Evolutionary conservation across 441 rosid genomes (phyloP), one percentile per base, ranked within the genome.

Genomic region (Dalechampia spathulata): DNA sequence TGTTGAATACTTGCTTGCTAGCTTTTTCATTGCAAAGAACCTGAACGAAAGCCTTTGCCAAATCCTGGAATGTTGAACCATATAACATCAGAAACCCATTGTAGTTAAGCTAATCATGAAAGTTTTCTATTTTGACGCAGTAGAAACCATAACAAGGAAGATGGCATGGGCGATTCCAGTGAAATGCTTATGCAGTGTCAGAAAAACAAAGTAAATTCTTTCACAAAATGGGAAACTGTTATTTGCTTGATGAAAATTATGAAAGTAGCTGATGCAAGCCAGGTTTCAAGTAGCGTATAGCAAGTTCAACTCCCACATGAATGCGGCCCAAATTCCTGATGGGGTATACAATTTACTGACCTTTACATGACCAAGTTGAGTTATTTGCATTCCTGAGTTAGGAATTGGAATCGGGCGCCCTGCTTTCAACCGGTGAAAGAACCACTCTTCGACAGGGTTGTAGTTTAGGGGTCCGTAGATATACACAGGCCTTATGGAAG

Each of bases 401-500:
- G 97, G 99, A 49, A 92, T 77, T 19, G 96, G 96, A 68, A 89
- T 86, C 0, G 99, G 97, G 48, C 95, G 94, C 37, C 94, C 96
- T 0, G 94, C 94, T 70, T 92, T 89, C 65, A 92, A 73, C 44
- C 96, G 75, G 76, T 89, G 99, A 62, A 89, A 92, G 83, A 92
- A 89, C 97, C 99, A 92, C 66, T 92, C 97, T 79, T 92, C 96
- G 0, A 92, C 95, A 5, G 97, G 97, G 75, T 89, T 89, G 81
- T 92, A 89, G 80, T 92, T 92, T 74, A 92, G 72, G 55, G 96
- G 97, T 14, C 99, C 97, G 32, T 89, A 92, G 46, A 92, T 89
- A 73, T 86, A 89, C 58, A 92, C 97, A 8, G 97, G 92, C 66
- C 99, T 72, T 30, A 86, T 5, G 11, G 97, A 89, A 70, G 99